Conservation (phyloP, 2,329 filamentous ascomycete genomes). For the Arachnomyces sp. region DNA sequence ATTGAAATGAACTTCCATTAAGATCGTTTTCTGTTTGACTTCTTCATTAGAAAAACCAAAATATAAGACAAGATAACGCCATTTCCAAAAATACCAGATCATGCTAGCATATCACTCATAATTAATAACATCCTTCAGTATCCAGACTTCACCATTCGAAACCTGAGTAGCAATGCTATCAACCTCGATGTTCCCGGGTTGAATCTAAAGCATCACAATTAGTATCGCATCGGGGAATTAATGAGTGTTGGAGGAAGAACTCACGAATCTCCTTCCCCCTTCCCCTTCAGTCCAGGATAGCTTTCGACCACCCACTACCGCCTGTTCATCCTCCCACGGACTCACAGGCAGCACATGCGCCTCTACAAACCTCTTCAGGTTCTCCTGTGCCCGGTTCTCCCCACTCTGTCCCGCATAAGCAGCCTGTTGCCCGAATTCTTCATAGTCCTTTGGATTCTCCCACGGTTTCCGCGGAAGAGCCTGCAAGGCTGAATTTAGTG, state of each 20-base stretch:
- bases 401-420: slow-evolving; percentile 72
- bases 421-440: slow-evolving; percentile 50
- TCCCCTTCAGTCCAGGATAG: slow-evolving; percentile 73
- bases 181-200: slow-evolving; percentile 75
- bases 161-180: slow-evolving; percentile 66
- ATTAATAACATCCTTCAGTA: slow-evolving; percentile 56
- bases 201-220: slow-evolving; percentile 29
- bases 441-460: slow-evolving; percentile 64
- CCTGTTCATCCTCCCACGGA: slow-evolving; percentile 66
- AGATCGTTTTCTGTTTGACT: too few relatives aligned
- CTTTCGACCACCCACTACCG: slow-evolving; percentile 58
- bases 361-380: slow-evolving; percentile 74
- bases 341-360: slow-evolving; percentile 69
- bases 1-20: too few relatives aligned
- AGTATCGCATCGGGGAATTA: slow-evolving; percentile 3
- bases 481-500: slow-evolving; percentile 74
- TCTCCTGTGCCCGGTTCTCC: slow-evolving; percentile 65
- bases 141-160: slow-evolving; percentile 84
- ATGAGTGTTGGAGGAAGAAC: slow-evolving; percentile 24
- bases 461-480: slow-evolving; percentile 69
- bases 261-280: slow-evolving; percentile 59
- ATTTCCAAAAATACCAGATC: not conserved
- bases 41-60: too few relatives aligned
- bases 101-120: slow-evolving; percentile 27
- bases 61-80: not conserved